A percentile compares a stretch with the other conserved stretches of the same genome.
phyloP scores from a whole-genome alignment of 1,284 basidiomycete species.

The Rhodotorula sp. region DNA sequence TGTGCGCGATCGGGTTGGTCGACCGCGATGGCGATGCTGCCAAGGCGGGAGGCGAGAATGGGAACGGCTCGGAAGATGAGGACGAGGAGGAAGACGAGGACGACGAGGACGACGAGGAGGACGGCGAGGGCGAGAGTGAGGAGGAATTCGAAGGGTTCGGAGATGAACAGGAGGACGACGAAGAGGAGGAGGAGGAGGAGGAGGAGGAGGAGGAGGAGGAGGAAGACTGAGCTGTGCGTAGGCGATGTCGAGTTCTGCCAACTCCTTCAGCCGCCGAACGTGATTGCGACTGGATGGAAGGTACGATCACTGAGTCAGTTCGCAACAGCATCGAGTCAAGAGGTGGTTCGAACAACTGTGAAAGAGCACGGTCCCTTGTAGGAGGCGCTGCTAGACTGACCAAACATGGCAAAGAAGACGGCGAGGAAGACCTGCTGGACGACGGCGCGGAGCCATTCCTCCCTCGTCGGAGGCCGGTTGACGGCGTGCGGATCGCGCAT shows the following conservation, averaged over 20 bases:
- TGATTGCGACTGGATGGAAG: neutral
- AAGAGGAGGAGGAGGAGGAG: neutral
- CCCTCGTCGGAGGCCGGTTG: neutral
- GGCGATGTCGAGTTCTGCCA: neutral
- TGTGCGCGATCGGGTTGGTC: slow-evolving; percentile 49
- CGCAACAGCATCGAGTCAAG: too few species aligned
- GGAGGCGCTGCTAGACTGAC: neutral
- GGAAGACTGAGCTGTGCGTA: neutral
- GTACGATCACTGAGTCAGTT: neutral
- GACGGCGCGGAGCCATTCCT: neutral
- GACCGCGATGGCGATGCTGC: slow-evolving; percentile 45
- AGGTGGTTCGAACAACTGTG: too few species aligned
- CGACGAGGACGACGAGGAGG: slow-evolving; percentile 7
- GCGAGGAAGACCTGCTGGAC: slow-evolving; percentile 21
- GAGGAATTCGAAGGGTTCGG: neutral
- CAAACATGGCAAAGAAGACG: slow-evolving; percentile 20
- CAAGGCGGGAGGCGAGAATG: slow-evolving; percentile 23
- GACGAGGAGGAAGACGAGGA: slow-evolving; percentile 45
- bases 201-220: neutral
- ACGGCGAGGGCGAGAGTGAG: neutral
- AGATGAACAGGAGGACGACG: neutral
- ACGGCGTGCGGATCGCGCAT: neutral
- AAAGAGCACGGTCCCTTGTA: too few species aligned
- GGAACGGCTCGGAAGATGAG: slow-evolving; percentile 33
- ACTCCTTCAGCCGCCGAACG: neutral